These are phyloP conservation scores for Ascochyta pisi DNA, from an alignment of 2,329 filamentous ascomycete genomes.

Conservation along the genomic window DNA sequence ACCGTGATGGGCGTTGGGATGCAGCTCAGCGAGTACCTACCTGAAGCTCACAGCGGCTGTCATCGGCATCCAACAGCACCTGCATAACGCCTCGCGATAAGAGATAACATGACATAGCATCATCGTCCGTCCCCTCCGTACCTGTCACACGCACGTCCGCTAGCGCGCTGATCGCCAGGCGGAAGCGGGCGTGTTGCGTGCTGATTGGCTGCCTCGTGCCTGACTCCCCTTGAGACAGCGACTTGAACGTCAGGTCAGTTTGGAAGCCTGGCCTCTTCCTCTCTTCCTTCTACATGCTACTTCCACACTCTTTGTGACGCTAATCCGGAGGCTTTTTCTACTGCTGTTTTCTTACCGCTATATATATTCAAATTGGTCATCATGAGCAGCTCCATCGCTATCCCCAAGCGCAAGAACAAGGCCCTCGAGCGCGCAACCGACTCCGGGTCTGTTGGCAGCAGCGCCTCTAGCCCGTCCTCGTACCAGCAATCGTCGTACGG, in stretches of 20 bases:
- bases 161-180: constrained; percentile 17
- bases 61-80: background rate
- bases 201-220: constrained; percentile 17
- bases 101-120: constrained; percentile 12
- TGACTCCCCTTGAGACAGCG: constrained; percentile 15
- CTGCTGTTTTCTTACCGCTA: no score
- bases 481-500: constrained; percentile 6
- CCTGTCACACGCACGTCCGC: constrained; percentile 20
- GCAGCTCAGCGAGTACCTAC: background rate
- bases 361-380: background rate
- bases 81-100: constrained; percentile 7
- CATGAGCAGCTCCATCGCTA: constrained; percentile 63
- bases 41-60: background rate
- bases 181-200: constrained; percentile 10
- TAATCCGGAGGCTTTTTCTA: background rate
- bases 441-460: constrained; percentile 55
- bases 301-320: constrained; percentile 5
- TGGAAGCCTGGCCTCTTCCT: background rate
- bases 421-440: constrained; percentile 53
- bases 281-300: constrained; percentile 6
- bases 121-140: constrained; percentile 9
- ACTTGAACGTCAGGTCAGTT: background rate
- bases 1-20: background rate
- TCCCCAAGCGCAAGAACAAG: constrained; percentile 60
- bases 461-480: constrained; percentile 25